Percentiles rank a stretch among this genome's conserved stretches.
These are phyloP conservation scores for Dendryphion nanum DNA, from an alignment of 2,329 filamentous ascomycete species.

Conservation along the genomic window DNA sequence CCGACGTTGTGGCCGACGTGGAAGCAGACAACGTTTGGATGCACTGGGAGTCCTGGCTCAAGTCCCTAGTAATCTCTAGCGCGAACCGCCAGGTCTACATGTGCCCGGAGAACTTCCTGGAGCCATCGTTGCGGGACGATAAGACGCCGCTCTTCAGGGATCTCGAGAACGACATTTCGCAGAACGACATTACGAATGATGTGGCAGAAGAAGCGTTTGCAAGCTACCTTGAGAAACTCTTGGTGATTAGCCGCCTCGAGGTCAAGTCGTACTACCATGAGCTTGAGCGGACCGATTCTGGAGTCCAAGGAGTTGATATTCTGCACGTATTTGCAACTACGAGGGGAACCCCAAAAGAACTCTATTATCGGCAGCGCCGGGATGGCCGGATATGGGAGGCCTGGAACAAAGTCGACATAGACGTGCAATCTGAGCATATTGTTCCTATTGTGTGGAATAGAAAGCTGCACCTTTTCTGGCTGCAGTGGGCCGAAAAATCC, in stretches of 20 bases:
- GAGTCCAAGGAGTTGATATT: neutral
- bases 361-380: neutral
- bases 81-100: slow-evolving; percentile 33
- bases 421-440: neutral
- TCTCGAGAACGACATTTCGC: slow-evolving; percentile 20
- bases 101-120: slow-evolving; percentile 37
- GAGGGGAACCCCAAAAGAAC: neutral
- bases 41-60: neutral
- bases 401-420: neutral
- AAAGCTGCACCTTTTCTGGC: neutral
- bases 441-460: neutral
- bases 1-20: neutral
- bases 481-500: neutral
- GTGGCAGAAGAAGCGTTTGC: neutral
- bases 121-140: slow-evolving; percentile 31
- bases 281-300: neutral
- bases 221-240: neutral
- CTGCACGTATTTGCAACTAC: neutral
- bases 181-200: slow-evolving; percentile 10
- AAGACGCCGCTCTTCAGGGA: slow-evolving; percentile 22
- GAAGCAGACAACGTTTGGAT: slow-evolving; percentile 18
- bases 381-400: neutral
- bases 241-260: neutral
- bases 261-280: neutral
- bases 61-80: neutral